A percentile compares a stretch with the other conserved stretches of the same genome.
Evolutionary conservation across 495 filamentous ascomycete species (phyloP).

Genomic region (Aspergillus kassunensis): DNA sequence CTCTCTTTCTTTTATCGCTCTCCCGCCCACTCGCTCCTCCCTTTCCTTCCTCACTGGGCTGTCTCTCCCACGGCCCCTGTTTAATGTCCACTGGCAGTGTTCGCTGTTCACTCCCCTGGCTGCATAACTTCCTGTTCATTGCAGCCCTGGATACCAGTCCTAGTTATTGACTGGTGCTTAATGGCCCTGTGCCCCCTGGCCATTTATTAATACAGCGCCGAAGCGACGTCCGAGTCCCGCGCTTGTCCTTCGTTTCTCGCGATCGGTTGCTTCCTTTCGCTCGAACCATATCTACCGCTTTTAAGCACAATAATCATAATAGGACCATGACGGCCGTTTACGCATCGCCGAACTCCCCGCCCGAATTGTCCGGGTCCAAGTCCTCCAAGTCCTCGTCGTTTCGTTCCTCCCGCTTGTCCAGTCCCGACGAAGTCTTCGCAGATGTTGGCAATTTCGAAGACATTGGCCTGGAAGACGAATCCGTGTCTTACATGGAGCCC

Average conservation of each 20-base stretch:
- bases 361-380: slow-evolving; percentile 78
- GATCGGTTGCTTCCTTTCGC: slow-evolving; percentile 4
- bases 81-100: background rate
- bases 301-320: background rate
- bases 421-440: slow-evolving; percentile 59
- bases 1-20: slow-evolving; percentile 6
- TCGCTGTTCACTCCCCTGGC: slow-evolving; percentile 2
- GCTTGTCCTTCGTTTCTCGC: slow-evolving; percentile 18
- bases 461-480: slow-evolving; percentile 77
- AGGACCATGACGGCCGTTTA: slow-evolving; percentile 54
- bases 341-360: slow-evolving; percentile 68
- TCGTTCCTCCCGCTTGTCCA: slow-evolving; percentile 66
- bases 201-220: slow-evolving; percentile 12
- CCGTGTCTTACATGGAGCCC: slow-evolving; percentile 27
- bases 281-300: background rate
- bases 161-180: slow-evolving; percentile 28
- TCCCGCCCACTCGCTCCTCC: slow-evolving; percentile 8
- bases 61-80: slow-evolving; percentile 1
- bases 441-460: slow-evolving; percentile 88
- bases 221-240: slow-evolving; percentile 6
- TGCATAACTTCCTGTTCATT: slow-evolving; percentile 4
- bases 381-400: slow-evolving; percentile 91
- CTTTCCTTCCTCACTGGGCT: slow-evolving; percentile 3
- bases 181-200: slow-evolving; percentile 17
- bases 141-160: slow-evolving; percentile 20